Conservation (phyloP, 768 basidiomycete species). For the Trametopsis cervina region DNA sequence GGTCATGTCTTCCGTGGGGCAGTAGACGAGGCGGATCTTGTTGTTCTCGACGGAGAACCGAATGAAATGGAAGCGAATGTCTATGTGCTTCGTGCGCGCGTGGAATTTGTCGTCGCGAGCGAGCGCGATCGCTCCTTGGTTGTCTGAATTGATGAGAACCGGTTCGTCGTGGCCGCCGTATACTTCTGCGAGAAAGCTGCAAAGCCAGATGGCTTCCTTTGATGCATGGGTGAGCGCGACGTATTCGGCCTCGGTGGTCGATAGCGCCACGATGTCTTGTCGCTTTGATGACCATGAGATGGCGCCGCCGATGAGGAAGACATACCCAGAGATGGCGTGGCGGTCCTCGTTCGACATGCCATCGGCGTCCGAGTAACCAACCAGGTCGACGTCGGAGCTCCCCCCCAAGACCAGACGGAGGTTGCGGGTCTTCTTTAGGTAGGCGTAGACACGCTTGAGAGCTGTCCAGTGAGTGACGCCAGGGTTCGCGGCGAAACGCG, state of each 20-base stretch:
- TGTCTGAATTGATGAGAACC: constrained; percentile 10
- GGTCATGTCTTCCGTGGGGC: constrained; percentile 22
- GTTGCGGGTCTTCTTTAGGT: constrained; percentile 17
- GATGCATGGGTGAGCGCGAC: constrained; percentile 26
- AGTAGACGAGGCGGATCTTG: constrained; percentile 18
- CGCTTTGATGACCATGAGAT: constrained; percentile 31
- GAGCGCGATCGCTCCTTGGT: constrained; percentile 20
- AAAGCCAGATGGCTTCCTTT: constrained; percentile 22
- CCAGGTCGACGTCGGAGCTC: background rate
- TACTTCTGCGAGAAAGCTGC: constrained; percentile 2
- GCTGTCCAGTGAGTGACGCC: too few relatives aligned
- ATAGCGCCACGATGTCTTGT: constrained; percentile 30
- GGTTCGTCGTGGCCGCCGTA: constrained; percentile 9
- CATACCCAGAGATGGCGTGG: constrained; percentile 30
- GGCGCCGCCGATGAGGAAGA: constrained; percentile 25
- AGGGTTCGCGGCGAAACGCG: too few relatives aligned
- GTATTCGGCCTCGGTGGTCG: constrained; percentile 31
- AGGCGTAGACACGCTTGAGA: constrained; percentile 14
- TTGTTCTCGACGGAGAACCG: constrained; percentile 19
- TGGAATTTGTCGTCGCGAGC: constrained; percentile 23
- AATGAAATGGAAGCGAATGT: constrained; percentile 28
- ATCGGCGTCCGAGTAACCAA: constrained; percentile 19
- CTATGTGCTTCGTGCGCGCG: constrained; percentile 30
- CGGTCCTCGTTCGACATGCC: constrained; percentile 15
- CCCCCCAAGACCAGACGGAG: background rate